phyloP scores from a whole-genome alignment of 2,329 filamentous ascomycete genomes.

The Hymenoscyphus salicellus region DNA sequence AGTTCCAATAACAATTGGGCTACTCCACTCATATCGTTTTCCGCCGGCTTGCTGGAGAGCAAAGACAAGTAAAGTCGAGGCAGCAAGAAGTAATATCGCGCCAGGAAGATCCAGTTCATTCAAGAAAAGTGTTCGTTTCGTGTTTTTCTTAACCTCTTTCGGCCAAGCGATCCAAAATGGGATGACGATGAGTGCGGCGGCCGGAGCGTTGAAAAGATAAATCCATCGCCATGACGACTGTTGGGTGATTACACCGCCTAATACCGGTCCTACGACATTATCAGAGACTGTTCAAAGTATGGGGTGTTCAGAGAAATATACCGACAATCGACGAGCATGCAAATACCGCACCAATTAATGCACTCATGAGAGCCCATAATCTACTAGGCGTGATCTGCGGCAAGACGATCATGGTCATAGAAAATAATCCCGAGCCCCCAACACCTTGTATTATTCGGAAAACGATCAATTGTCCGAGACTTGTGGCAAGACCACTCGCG shows the following conservation, averaged over 20 bases:
- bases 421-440: too few relatives aligned
- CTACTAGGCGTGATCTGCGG: too few relatives aligned
- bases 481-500: too few relatives aligned
- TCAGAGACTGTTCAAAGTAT: too few relatives aligned
- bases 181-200: neutral
- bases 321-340: constrained; percentile 29
- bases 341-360: neutral
- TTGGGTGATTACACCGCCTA: constrained; percentile 17
- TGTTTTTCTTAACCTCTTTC: neutral
- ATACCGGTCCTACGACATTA: constrained; percentile 9
- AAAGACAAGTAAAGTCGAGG: constrained; percentile 9
- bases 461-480: too few relatives aligned
- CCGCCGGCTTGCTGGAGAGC: constrained; percentile 9
- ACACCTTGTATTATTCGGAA: too few relatives aligned
- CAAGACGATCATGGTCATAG: too few relatives aligned
- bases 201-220: neutral
- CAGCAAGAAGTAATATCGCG: constrained; percentile 5
- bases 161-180: constrained; percentile 11
- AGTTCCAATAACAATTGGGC: neutral
- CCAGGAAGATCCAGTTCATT: constrained; percentile 13
- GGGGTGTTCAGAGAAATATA: too few relatives aligned
- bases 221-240: constrained; percentile 34
- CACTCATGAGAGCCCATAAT: neutral
- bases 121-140: neutral
- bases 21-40: constrained; percentile 3